These are phyloP conservation scores for Apocynum venetum DNA, from an alignment of 257 asterid species.

Conservation along the genomic window DNA sequence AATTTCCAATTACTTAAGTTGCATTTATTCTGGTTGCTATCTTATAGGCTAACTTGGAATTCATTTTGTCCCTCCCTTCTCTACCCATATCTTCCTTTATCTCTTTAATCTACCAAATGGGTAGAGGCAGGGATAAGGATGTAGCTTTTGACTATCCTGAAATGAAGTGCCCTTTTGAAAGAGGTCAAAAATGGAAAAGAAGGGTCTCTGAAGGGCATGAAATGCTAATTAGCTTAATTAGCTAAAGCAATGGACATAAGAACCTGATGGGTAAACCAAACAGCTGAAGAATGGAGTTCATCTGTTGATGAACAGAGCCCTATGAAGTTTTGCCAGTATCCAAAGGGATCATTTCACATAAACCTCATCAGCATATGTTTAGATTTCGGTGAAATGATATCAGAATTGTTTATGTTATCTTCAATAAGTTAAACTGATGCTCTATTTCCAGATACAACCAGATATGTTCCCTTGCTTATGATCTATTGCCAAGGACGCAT, in stretches of 20 bases:
- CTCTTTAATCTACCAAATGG: background rate
- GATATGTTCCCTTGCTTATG: background rate
- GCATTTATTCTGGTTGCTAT: background rate
- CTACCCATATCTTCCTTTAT: background rate
- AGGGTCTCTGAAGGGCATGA: background rate
- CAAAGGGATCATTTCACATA: conserved; percentile 3
- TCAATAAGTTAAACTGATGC: background rate
- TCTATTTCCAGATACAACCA: background rate
- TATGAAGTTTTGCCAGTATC: background rate
- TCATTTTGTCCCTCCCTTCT: background rate
- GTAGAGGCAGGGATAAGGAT: background rate
- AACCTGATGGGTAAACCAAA: background rate
- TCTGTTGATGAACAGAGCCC: background rate
- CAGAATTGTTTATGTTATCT: background rate
- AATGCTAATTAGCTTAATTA: background rate
- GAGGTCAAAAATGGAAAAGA: background rate
- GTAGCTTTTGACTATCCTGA: background rate
- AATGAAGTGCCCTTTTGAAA: background rate
- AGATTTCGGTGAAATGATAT: background rate
- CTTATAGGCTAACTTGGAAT: background rate
- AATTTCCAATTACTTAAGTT: background rate
- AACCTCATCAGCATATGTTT: background rate
- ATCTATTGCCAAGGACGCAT: background rate
- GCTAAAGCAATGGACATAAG: background rate
- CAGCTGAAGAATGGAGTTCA: background rate